Base-by-base conservation (phyloP, 495 filamentous ascomycete genomes). In the Articulospora tetracladia region DNA sequence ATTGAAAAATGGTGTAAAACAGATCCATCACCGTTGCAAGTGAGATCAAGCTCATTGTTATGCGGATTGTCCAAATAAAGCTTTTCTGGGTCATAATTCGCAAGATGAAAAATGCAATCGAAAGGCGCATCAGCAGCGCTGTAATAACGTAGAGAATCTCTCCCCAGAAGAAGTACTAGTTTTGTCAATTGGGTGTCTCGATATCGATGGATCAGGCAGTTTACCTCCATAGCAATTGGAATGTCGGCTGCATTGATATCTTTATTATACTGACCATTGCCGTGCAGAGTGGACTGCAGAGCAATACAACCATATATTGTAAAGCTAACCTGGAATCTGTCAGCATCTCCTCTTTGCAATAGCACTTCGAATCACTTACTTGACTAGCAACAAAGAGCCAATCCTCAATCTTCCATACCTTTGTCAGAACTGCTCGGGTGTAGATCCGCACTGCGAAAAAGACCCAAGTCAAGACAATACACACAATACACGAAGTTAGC, bases 61-160 rank as follows among this genome's bases (percentile, higher is more conserved):
- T 53, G 52, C 70, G 67, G 25, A 79, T 72, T 44, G 73, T 66
- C 46, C 58, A 55, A 10, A 65, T 60, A 26, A 76, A 72, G 15
- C 53, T 22, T 41, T 65, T 68, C 11, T 19, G 59, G 12, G 67
- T 55, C 11, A 64, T 62, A 48, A 77, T 67, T 7, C 74, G 72
- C 10, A 76, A 61, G 13, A 77, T 66, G 50, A 75, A 74, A 20
- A 74, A 57, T 28, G 69, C 70, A 41, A 77, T 69, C 3, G 74
- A 72, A 7, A 71, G 63, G n/a, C 75, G 70, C 26, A 72, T 66
- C 3, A 72, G 52, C 12, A 71, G 66, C 15, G 72, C 72, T 2
- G 74, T 61, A 0, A 64, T 62, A 1, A 62, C 63, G 32, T 73
- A 73, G 51, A 72, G 36, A n/a, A 68, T 62, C 55, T 74, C 72